Conservation (phyloP, 768 basidiomycete species). For the Tulasnella sp. region DNA sequence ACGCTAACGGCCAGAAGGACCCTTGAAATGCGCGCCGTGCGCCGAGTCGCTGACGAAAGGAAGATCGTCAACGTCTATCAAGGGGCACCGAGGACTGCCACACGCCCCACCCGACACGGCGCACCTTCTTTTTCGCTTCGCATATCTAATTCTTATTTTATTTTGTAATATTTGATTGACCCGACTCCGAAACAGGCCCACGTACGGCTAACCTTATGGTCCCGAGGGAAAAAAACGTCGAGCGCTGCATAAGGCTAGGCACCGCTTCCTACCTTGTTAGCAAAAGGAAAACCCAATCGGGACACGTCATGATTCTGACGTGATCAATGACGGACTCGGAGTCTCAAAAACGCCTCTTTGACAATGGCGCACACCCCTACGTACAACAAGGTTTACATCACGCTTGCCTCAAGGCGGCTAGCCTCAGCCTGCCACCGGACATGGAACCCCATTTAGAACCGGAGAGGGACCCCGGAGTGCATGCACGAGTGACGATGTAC, state of each 20-base stretch:
- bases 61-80: neutral
- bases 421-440: neutral
- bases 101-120: neutral
- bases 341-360: neutral
- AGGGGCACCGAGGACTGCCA: neutral
- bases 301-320: neutral
- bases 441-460: neutral
- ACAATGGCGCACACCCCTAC: neutral
- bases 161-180: neutral
- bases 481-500: no score
- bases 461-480: neutral
- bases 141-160: neutral
- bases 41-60: neutral
- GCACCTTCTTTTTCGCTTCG: neutral
- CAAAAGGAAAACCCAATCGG: neutral
- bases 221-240: neutral
- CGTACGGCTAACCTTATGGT: neutral
- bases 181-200: neutral
- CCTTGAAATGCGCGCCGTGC: neutral
- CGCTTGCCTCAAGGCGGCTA: neutral
- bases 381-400: slow-evolving; percentile 1
- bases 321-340: neutral
- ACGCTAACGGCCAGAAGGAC: neutral
- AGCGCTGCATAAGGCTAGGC: neutral
- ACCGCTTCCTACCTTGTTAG: neutral